Percentiles rank a stretch among this genome's conserved stretches.
phyloP scores from a whole-genome alignment of 345 rosid species.

The Brassica napus region Da-Ae NC_063451.1:35147501-35148000 shows the following conservation, averaged over 20 bases:
- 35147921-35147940: neutral
- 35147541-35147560: conserved; percentile 71
- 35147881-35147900: neutral
- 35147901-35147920: neutral
- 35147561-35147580: conserved; percentile 44
- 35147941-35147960: neutral
- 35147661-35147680: conserved; percentile 84
- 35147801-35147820: conserved; percentile 92
- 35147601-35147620: neutral
- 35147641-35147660: conserved; percentile 47
- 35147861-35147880: conserved; percentile 67
- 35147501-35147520: conserved; percentile 49
- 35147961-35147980: neutral
- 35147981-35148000: neutral
- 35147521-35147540: conserved; percentile 57
- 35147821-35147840: conserved; percentile 71
- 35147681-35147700: conserved; percentile 85
- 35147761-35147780: conserved; percentile 72
- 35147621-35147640: conserved; percentile 26
- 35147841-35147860: conserved; percentile 68
- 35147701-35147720: conserved; percentile 80
- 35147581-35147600: neutral
- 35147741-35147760: conserved; percentile 73
- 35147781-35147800: conserved; percentile 71
- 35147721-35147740: conserved; percentile 77